Base-by-base conservation (phyloP, 169 alveolate species). In the Fabrea salina region DNA sequence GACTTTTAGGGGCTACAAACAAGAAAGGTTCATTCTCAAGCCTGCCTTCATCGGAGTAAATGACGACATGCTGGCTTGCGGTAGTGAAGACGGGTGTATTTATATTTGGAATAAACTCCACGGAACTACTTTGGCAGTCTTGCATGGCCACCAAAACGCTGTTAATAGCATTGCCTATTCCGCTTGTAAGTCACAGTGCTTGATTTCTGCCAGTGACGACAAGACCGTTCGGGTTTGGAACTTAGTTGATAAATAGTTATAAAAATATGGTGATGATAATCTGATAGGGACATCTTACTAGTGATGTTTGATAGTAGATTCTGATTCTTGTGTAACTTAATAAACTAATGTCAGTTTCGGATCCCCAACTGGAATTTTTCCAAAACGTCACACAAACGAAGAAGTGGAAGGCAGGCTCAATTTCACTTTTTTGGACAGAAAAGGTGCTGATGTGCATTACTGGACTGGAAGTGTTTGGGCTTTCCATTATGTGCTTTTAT, bases 11-110 rank as follows among this genome's bases (percentile, higher is more conserved):
- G 92, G 92, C 13, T 84, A 81, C 49, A 39, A 13, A 16, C 82
- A 86, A 59, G 44, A 56, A n/a, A 16, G 43, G n/a, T 83, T 35
- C 54, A 41, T 67, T n/a, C 11, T 86, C 7, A 78, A 79, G 51
- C 75, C 84, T 33, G 56, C 54, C 33, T 83, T 86, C 49, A 88
- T 85, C 56, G 92, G 92, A 27, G 59, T 19, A 3, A 39, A 66
- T 50, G 89, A 86, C 13, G 79, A 74, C 22, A 75, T 79, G 16
- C 74, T 86, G 4, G 33, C 75, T n/a, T 76, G 84, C 64, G 92
- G 92, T 5, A 64, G 84, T n/a, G 90, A 86, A 57, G 83, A 83
- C 50, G 83, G 82, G 0, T 13, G 43, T 7, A 53, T 86, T 27
- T 67, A 57, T 71, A 43, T 86, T n/a, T 86, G 92, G 86, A 41